Percentiles rank a stretch among this genome's conserved stretches.
phyloP scores from a whole-genome alignment of 139 green algal species.

The Picochlorum sp. region DNA sequence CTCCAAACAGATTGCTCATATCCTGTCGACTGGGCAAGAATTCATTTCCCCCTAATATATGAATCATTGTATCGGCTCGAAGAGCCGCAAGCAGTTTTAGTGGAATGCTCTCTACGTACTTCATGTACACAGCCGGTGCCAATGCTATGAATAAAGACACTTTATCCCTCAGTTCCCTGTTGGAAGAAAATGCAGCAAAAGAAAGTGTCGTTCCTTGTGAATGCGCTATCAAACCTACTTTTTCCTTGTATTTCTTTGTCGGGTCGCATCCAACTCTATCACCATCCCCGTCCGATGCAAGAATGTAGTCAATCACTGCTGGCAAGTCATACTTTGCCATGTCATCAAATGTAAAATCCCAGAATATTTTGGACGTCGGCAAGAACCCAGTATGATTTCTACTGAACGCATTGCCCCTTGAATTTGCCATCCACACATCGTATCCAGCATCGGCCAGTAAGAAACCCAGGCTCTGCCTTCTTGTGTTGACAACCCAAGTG shows the following conservation, averaged over 20 bases:
- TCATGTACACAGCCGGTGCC: slow-evolving; percentile 47
- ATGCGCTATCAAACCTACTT: slow-evolving; percentile 22
- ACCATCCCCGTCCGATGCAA: slow-evolving; percentile 20
- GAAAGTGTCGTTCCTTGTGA: slow-evolving; percentile 51
- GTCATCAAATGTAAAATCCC: slow-evolving; percentile 47
- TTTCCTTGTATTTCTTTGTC: too few relatives aligned
- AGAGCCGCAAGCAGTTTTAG: slow-evolving; percentile 19
- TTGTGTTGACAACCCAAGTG: slow-evolving; percentile 56
- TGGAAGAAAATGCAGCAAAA: slow-evolving; percentile 37
- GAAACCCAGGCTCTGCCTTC: slow-evolving; percentile 56
- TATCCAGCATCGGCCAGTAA: slow-evolving; percentile 58
- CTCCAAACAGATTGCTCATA: slow-evolving; percentile 15
- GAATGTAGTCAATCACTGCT: slow-evolving; percentile 38
- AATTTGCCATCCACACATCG: slow-evolving; percentile 25
- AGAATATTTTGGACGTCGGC: slow-evolving; percentile 26
- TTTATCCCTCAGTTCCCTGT: slow-evolving; percentile 17
- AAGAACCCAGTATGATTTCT: slow-evolving; percentile 41
- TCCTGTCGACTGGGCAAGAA: slow-evolving; percentile 32
- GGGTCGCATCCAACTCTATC: slow-evolving; percentile 37
- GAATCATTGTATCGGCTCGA: slow-evolving; percentile 29
- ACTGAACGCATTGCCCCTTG: slow-evolving; percentile 39
- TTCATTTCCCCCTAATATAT: slow-evolving; percentile 21
- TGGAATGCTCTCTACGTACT: slow-evolving; percentile 22
- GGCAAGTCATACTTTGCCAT: slow-evolving; percentile 59
- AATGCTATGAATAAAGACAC: slow-evolving; percentile 40